Base-by-base conservation (phyloP, 2,329 filamentous ascomycete genomes). In the Ceratocystis variospora region DNA sequence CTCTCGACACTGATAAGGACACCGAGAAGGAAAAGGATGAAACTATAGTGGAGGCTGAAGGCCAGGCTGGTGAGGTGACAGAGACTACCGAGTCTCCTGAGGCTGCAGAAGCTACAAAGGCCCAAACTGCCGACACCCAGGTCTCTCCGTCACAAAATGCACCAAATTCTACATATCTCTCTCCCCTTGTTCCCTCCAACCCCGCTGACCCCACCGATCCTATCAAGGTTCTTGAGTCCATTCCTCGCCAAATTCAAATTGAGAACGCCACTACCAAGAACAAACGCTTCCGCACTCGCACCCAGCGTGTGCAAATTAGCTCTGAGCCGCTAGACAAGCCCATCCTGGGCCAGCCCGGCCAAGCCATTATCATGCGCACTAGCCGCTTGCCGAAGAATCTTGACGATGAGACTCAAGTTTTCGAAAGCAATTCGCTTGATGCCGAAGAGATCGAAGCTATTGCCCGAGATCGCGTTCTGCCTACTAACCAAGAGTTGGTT, bases 311-410 rank as follows among this genome's bases (percentile, higher is more conserved):
- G 12, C 45, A 63, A 2, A 25, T 68, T 17, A 22, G 46, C 28
- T 31, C 62, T 1, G 65, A 68, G 48, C 17, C 64, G 31, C 68
- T 78, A 5, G 72, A 72, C 0, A 70, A 75, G 17, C 69, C 71
- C 17, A 74, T 75, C 0, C 73, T 78, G 2, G 76, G 76, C 22
- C 66, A 71, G 41, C 72, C 72, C 1, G 77, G 77, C 12, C 74
- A 78, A 17, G 79, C 79, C 28, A 77, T 84, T 59, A 74, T 84
- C 45, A 74, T 83, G 73, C 75, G 71, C 66, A 75, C 78, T 46
- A 68, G 68, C 62, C 67, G 62, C 44, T 68, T 62, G 62, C 41
- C 61, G 1, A 65, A 65, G 33, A 61, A 31, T 8, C n/a, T 63
- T 4, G 62, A 65, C 3, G n/a, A 62, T 37, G 31, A 55, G 44